Evolutionary conservation across 306 rosid genomes (phyloP).

Genomic region (Betula pendula): DNA sequence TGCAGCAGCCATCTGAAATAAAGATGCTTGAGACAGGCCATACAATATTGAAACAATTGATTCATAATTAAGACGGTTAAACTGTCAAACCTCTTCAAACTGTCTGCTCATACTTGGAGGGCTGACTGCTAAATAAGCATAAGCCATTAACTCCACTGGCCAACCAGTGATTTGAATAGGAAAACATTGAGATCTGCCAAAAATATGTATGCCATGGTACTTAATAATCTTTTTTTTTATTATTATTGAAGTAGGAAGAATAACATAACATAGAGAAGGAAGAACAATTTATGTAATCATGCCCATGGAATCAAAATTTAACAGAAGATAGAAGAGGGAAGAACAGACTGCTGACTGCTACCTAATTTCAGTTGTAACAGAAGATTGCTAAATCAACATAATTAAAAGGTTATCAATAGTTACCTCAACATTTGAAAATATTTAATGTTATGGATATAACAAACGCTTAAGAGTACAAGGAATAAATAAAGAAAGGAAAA

Average conservation of each 20-base stretch:
- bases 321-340: not conserved
- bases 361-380: not conserved
- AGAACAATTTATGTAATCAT: not conserved
- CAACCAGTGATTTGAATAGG: slow-evolving; percentile 90
- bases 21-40: slow-evolving; percentile 22
- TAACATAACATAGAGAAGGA: not conserved
- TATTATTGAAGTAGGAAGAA: slow-evolving; percentile 8
- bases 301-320: not conserved
- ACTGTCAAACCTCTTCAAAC: slow-evolving; percentile 73
- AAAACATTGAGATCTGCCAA: slow-evolving; percentile 75
- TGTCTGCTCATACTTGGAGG: slow-evolving; percentile 78
- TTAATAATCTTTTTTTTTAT: not conserved
- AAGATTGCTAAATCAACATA: not conserved
- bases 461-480: not conserved
- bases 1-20: slow-evolving; percentile 82
- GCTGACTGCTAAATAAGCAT: slow-evolving; percentile 83
- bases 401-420: not conserved
- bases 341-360: not conserved
- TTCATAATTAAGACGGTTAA: slow-evolving; percentile 5
- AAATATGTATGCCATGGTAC: slow-evolving; percentile 22
- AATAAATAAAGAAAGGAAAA: not conserved
- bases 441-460: not conserved
- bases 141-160: slow-evolving; percentile 91
- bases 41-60: slow-evolving; percentile 10
- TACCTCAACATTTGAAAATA: not conserved